A percentile compares a stretch with the other conserved stretches of the same genome.
These are phyloP conservation scores for Aspergillus fructus DNA, from an alignment of 2,329 filamentous ascomycete genomes.

Conservation along the genomic window DNA sequence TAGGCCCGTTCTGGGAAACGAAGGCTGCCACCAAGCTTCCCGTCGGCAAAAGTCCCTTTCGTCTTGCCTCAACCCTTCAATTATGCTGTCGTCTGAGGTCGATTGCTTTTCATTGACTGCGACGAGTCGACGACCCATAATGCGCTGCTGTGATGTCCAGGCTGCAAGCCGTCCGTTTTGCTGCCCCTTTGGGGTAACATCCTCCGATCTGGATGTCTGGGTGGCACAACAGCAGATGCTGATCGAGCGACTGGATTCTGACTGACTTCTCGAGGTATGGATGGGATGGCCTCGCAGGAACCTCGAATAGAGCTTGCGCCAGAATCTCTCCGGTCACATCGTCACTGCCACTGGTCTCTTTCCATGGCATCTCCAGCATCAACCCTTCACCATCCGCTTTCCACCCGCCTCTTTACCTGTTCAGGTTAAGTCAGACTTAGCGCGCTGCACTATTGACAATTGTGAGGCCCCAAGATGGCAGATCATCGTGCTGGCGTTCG, in stretches of 20 bases:
- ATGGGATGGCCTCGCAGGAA: slow-evolving; percentile 11
- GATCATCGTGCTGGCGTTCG: slow-evolving; percentile 29
- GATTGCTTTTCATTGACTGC: neutral
- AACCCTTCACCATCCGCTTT: slow-evolving; percentile 8
- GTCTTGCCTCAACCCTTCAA: neutral
- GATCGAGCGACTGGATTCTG: slow-evolving; percentile 3
- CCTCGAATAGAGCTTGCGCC: slow-evolving; percentile 2
- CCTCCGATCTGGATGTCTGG: slow-evolving; percentile 5
- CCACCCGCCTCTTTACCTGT: slow-evolving; percentile 11
- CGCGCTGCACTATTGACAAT: slow-evolving; percentile 25
- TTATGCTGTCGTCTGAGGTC: neutral
- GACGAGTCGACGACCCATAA: neutral
- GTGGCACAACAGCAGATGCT: slow-evolving; percentile 17
- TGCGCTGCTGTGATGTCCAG: neutral
- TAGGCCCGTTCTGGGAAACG: slow-evolving; percentile 6
- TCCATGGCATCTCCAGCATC: slow-evolving; percentile 2
- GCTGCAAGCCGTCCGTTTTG: neutral
- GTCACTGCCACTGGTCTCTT: slow-evolving; percentile 1
- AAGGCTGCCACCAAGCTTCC: neutral
- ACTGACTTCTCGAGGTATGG: slow-evolving; percentile 3
- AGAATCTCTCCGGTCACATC: neutral
- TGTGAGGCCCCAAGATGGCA: slow-evolving; percentile 19
- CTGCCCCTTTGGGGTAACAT: neutral
- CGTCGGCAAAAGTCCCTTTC: neutral
- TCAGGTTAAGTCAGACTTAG: slow-evolving; percentile 14